Evolutionary conservation across 2,329 filamentous ascomycete genomes (phyloP).

Genomic region (Colletotrichum euphorbiae): DNA sequence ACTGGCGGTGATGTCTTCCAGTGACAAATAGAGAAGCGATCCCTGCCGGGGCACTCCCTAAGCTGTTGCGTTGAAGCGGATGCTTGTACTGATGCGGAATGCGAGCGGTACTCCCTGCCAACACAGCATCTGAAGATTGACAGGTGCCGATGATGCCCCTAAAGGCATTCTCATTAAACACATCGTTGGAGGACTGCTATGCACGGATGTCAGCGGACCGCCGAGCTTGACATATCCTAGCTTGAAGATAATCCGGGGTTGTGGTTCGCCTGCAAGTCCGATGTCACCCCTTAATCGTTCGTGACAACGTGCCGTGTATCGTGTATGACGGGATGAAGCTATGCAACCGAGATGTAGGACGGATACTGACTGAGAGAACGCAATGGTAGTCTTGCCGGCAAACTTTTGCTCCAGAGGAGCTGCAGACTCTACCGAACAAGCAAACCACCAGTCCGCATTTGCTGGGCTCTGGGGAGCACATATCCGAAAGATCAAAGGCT

Average conservation of each 20-base stretch:
- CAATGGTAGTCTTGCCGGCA: too few species aligned
- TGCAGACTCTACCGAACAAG: too few species aligned
- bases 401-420: too few species aligned
- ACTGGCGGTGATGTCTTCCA: slow-evolving; percentile 8
- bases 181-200: background rate
- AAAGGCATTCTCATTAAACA: background rate
- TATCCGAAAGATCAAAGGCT: too few species aligned
- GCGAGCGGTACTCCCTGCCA: background rate
- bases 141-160: background rate
- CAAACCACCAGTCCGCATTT: too few species aligned
- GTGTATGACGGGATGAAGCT: too few species aligned
- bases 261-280: background rate
- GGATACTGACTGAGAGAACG: too few species aligned
- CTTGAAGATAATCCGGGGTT: background rate
- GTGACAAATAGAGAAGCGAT: background rate
- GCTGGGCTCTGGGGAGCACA: too few species aligned
- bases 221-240: slow-evolving; percentile 11
- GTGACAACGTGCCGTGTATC: too few species aligned
- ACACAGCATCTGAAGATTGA: background rate
- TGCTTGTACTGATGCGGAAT: background rate
- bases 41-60: background rate
- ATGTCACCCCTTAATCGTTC: too few species aligned
- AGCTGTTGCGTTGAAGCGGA: background rate
- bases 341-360: too few species aligned
- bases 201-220: slow-evolving; percentile 16